A percentile compares a stretch with the other conserved stretches of the same genome.
phyloP scores from a whole-genome alignment of 306 rosid species.

The Aeschynomene evenia region DNA sequence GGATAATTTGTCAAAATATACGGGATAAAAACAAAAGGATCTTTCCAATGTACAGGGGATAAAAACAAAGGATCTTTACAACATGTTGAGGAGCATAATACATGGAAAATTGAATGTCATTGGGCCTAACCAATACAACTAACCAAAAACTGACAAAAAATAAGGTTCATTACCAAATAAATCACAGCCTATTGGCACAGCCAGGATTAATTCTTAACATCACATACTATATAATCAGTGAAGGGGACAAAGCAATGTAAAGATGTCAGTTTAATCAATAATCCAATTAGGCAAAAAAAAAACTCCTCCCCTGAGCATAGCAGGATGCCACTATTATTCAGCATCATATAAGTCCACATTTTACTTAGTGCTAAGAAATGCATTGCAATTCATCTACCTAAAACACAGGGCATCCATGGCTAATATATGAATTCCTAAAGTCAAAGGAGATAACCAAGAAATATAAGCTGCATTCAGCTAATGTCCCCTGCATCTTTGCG shows the following conservation, averaged over 20 bases:
- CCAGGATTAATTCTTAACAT: background rate
- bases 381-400: background rate
- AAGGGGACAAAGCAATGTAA: background rate
- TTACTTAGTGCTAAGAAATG: background rate
- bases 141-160: background rate
- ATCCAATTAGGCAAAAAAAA: background rate
- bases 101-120: constrained; percentile 9
- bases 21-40: background rate
- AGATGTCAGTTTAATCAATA: background rate
- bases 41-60: background rate
- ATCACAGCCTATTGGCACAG: background rate
- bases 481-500: background rate
- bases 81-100: background rate
- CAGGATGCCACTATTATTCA: background rate
- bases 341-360: constrained; percentile 1
- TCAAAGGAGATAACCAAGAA: background rate
- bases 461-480: background rate
- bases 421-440: background rate
- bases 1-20: background rate
- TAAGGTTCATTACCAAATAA: background rate
- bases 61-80: background rate
- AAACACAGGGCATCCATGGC: background rate
- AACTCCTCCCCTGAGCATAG: background rate
- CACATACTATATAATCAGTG: background rate
- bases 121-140: background rate